Base-by-base conservation (phyloP, 1,284 basidiomycete species). In the Tilletia caries region DNA sequence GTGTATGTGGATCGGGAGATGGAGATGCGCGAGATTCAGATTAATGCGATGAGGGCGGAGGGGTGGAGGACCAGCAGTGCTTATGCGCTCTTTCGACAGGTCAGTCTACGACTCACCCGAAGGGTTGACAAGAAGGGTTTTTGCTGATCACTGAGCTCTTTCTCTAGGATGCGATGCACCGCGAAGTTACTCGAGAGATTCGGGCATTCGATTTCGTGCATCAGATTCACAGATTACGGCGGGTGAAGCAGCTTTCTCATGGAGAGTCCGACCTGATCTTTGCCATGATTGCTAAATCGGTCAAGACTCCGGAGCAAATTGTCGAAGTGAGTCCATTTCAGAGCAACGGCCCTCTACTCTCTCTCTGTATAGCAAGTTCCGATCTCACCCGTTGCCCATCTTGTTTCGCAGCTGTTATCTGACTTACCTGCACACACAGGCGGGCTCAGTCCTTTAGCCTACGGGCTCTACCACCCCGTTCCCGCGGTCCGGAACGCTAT, bases 381-480 rank as follows among this genome's bases (percentile, higher is more conserved):
- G 37, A 41, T 41, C 37, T 41, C 37, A 41, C 37, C 37, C 37
- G 37, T 41, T 41, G 37, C 37, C 37, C 41, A 13, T 23, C 50
- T 23, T 29, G 37, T 29, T 54, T 52, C 25, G 23, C 77, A 96
- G 93, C 86, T 97, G 13, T 85, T 97, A 25, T 88, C 93, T 1
- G 86, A 88, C 69, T 84, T 91, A 41, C 90, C 94, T 5, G 88
- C 90, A 1, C 91, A 94, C 76, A 86, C 87, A 5, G 92, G 93
- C 46, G 95, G 95, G 0, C 85, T 98, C 48, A 85, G 92, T 32
- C 91, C 93, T 13, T 85, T 98, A 32, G 90, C 90, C 27, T 92
- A 95, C 82, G 92, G 92, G 1, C 86, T 98, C 2, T 93, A 97
- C 84, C 95, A 98, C 84, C 91, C 92, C 50, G 87, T 87, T 44